These are phyloP conservation scores for Aethionema arabicum DNA, from an alignment of 345 rosid genomes.

Conservation along the genomic window DNA sequence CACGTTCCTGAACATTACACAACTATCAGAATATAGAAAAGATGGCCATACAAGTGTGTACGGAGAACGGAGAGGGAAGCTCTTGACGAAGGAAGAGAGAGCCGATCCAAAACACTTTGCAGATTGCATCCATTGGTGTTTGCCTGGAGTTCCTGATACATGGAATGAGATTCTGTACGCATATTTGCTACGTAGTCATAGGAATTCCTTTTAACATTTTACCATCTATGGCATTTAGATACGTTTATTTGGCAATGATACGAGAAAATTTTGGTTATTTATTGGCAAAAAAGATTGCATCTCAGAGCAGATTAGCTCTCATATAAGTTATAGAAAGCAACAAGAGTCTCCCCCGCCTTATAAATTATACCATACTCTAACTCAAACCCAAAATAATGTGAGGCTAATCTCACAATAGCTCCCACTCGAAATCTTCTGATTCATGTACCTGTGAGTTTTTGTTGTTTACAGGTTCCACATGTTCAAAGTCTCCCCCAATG, in stretches of 20 bases:
- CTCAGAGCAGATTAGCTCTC: conserved; percentile 32
- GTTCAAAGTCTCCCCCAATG: conserved; percentile 21
- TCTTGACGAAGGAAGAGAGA: conserved; percentile 68
- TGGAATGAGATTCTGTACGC: conserved; percentile 89
- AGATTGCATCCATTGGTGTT: conserved; percentile 95
- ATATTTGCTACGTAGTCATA: conserved; percentile 54
- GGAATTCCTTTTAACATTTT: conserved; percentile 28
- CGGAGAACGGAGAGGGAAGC: conserved; percentile 81
- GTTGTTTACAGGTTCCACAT: conserved; percentile 20
- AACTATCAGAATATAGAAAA: conserved; percentile 78
- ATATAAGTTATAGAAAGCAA: conserved; percentile 16
- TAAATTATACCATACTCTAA: not conserved
- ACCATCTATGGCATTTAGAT: conserved; percentile 2
- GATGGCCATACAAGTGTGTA: conserved; percentile 81
- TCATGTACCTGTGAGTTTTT: conserved; percentile 26
- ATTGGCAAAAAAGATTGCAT: conserved; percentile 21
- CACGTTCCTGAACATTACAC: conserved; percentile 70
- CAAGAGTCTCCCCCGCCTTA: conserved; percentile 11
- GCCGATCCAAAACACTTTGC: conserved; percentile 63
- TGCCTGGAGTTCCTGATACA: conserved; percentile 90
- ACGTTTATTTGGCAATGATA: not conserved
- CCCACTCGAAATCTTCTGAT: conserved; percentile 58
- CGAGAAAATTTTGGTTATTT: conserved; percentile 1
- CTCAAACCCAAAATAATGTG: conserved; percentile 9
- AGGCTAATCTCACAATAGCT: conserved; percentile 50